Evolutionary conservation across 1,284 basidiomycete genomes (phyloP).

Genomic region (Trametes polyzona): DNA sequence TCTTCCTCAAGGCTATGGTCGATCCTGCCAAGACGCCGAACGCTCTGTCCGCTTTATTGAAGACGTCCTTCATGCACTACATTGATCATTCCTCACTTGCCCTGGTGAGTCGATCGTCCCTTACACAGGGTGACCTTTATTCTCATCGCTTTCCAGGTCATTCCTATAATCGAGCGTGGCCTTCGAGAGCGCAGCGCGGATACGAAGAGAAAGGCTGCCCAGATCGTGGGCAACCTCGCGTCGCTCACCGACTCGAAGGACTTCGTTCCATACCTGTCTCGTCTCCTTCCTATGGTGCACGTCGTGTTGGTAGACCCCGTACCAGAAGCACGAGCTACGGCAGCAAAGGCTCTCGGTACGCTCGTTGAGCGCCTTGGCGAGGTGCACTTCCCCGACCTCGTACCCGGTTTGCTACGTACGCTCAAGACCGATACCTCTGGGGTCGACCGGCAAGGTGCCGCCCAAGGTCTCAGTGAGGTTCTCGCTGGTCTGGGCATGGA

Average conservation of each 20-base stretch:
- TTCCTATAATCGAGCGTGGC: conserved; percentile 96
- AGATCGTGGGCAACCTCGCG: conserved; percentile 96
- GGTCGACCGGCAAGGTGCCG: conserved; percentile 96
- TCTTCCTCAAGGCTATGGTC: conserved; percentile 93
- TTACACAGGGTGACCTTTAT: conserved; percentile 8
- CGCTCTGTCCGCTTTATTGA: conserved; percentile 84
- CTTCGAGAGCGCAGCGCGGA: conserved; percentile 92
- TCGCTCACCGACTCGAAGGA: conserved; percentile 95
- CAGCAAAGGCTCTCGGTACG: conserved; percentile 96
- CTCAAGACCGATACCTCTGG: conserved; percentile 94
- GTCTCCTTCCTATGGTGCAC: conserved; percentile 91
- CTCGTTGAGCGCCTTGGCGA: conserved; percentile 97
- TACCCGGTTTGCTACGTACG: conserved; percentile 87
- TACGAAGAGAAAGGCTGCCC: conserved; percentile 94
- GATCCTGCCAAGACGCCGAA: conserved; percentile 92
- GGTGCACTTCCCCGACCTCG: conserved; percentile 93
- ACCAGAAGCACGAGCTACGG: conserved; percentile 95
- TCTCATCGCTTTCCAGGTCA: conserved; percentile 57
- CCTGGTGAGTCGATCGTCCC: conserved; percentile 64
- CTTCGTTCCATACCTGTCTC: conserved; percentile 93
- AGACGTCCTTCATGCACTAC: conserved; percentile 98
- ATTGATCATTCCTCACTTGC: conserved; percentile 99
- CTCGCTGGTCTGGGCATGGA: conserved; percentile 97
- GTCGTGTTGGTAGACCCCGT: conserved; percentile 94
- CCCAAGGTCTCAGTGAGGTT: conserved; percentile 97